phyloP scores from a whole-genome alignment of 345 rosid genomes.

The Hirschfeldia incana region DNA sequence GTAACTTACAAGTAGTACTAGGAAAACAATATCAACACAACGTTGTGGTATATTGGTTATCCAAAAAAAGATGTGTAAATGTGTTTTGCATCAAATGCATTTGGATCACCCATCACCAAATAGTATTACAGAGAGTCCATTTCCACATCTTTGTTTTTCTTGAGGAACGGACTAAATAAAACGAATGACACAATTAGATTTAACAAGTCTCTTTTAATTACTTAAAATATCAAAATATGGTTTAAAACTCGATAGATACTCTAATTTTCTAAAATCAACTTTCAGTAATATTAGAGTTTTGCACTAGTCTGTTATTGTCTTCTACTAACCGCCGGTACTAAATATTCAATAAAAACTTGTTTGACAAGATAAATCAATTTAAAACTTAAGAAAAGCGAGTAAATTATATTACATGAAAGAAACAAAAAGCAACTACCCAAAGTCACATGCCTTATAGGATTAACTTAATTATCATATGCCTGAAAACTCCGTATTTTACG shows the following conservation, averaged over 20 bases:
- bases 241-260: not conserved
- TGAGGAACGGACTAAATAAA: not conserved
- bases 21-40: too few relatives aligned
- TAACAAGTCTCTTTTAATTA: not conserved
- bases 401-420: constrained; percentile 5
- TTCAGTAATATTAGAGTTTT: not conserved
- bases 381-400: not conserved
- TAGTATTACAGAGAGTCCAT: not conserved
- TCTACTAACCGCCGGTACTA: not conserved
- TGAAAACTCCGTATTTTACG: constrained; percentile 34
- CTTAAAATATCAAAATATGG: not conserved
- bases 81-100: not conserved
- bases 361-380: constrained; percentile 17
- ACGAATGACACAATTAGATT: not conserved
- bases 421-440: constrained; percentile 16
- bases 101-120: not conserved
- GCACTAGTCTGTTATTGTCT: not conserved
- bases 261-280: not conserved
- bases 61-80: not conserved
- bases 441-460: constrained; percentile 35
- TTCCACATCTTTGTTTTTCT: not conserved
- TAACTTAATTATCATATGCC: constrained; percentile 17
- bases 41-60: too few relatives aligned
- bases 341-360: not conserved
- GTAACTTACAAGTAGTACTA: too few relatives aligned